A percentile compares a stretch with the other conserved stretches of the same genome.
These are phyloP conservation scores for Ceratobasidium sp. DNA, from an alignment of 1,284 basidiomycete genomes.

Conservation along the genomic window DNA sequence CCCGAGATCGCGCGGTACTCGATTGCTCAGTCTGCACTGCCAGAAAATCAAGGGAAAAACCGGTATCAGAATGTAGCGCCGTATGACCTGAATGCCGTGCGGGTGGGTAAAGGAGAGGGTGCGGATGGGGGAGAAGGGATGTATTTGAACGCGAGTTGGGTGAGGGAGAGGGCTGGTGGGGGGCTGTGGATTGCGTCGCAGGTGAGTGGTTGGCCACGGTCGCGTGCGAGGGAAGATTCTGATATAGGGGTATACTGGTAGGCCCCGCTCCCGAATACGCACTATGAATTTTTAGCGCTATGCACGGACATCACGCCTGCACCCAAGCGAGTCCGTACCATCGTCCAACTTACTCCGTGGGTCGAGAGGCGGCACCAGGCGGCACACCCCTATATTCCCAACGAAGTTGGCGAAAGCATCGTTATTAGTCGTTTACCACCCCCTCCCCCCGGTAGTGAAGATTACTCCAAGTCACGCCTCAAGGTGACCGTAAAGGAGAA, in stretches of 20 bases:
- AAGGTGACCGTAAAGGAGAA: conserved; percentile 52
- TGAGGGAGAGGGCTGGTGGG: conserved; percentile 73
- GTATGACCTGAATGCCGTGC: conserved; percentile 80
- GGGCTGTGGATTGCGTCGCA: conserved; percentile 87
- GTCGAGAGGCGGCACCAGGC: conserved; percentile 73
- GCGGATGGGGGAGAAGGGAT: conserved; percentile 51
- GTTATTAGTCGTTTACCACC: conserved; percentile 61
- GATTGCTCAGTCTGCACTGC: conserved; percentile 44
- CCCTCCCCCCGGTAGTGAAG: conserved; percentile 54
- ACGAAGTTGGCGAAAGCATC: conserved; percentile 64
- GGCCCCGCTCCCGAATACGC: conserved; percentile 75
- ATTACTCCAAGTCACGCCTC: conserved; percentile 67
- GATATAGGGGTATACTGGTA: conserved; percentile 39
- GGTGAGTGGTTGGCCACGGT: conserved; percentile 47
- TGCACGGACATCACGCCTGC: conserved; percentile 55
- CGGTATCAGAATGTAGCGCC: conserved; percentile 83
- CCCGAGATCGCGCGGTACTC: conserved; percentile 46
- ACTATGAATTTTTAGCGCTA: conserved; percentile 78
- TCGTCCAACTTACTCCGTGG: conserved; percentile 81
- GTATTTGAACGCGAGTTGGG: conserved; percentile 88
- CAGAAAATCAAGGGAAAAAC: conserved; percentile 63
- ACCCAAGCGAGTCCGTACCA: conserved; percentile 65
- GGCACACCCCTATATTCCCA: conserved; percentile 80
- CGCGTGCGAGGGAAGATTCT: not conserved
- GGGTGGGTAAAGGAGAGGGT: conserved; percentile 54